A percentile compares a stretch with the other conserved stretches of the same genome.
phyloP scores from a whole-genome alignment of 331 rosid species.

The Telfairia occidentalis region DNA sequence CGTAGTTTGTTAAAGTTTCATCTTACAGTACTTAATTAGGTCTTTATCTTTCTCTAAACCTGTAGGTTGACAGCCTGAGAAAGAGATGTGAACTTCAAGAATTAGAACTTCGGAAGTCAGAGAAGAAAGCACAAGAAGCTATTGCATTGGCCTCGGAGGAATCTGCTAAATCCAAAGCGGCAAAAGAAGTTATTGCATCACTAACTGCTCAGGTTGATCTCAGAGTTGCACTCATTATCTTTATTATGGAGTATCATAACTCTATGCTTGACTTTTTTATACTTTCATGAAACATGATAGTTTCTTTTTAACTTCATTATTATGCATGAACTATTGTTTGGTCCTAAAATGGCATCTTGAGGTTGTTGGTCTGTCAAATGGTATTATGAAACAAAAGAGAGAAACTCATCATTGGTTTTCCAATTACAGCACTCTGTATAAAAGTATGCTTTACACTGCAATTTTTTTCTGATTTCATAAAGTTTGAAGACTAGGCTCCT shows the following conservation, averaged over 20 bases:
- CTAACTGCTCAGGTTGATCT: slow-evolving; percentile 71
- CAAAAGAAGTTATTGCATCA: slow-evolving; percentile 88
- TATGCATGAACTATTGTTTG: background rate
- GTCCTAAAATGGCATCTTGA: background rate
- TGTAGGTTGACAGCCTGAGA: slow-evolving; percentile 69
- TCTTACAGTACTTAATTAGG: background rate
- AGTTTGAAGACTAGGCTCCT: background rate
- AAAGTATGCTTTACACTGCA: background rate
- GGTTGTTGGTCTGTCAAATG: slow-evolving; percentile 4
- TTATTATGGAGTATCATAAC: background rate
- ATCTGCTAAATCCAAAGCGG: slow-evolving; percentile 68
- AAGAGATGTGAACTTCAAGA: slow-evolving; percentile 79
- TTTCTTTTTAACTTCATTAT: background rate
- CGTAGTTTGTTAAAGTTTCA: background rate
- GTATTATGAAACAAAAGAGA: background rate
- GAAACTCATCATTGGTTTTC: background rate
- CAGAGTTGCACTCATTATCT: slow-evolving; percentile 13
- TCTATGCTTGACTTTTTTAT: background rate
- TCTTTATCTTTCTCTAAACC: slow-evolving; percentile 2
- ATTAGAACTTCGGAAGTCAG: slow-evolving; percentile 63
- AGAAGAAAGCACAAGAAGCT: slow-evolving; percentile 72
- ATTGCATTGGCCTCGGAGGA: slow-evolving; percentile 71
- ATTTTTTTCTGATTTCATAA: background rate
- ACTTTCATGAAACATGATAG: background rate
- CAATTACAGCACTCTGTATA: background rate